Evolutionary conservation across 805 yeast species (phyloP), one percentile per base, ranked within the genome.

Genomic region (Ogataea haglerorum): DNA sequence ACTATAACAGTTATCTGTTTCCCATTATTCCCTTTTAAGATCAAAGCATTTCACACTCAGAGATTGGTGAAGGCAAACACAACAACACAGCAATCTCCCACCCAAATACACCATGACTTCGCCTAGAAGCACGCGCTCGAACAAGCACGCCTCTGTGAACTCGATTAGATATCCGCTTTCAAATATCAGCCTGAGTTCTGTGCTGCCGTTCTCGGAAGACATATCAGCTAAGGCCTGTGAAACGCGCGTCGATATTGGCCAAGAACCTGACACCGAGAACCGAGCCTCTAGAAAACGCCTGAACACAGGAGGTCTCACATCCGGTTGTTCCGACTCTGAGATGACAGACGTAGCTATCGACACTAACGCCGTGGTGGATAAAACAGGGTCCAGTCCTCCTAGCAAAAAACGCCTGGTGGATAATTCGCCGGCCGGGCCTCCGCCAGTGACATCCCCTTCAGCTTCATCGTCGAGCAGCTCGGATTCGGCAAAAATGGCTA

Each of bases 391-490:
- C 1, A 47, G 48, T 10, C 56, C 54, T 4, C 56, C 56, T 5
- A 38, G 48, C 7, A 52, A 52, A 34, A 49, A 48, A 32, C 30
- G 56, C 23, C 42, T 49, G n/a, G 54, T 52, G 13, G 51, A 48
- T 14, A 34, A 24, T 23, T 19, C 32, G 16, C 36, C 26, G 8
- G 30, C 34, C 22, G 29, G 21, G 13, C 30, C 26, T 14, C 34
- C 37, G 14, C n/a, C 36, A 8, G 28, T 45, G 10, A 45, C 56
- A 1, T 49, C 54, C 10, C 52, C 53, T 7, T 38, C 52, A 4
- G 36, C 43, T 2, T 39, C 48, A 8, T 42, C 50, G 3, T 40
- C 49, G 10, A 45, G 37, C 12, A 46, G 16, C 30, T 29, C 40
- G 18, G 56, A 49, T 7, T 21, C 43, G 9, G 39, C 48, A 23